A percentile compares a stretch with the other conserved stretches of the same genome.
phyloP scores from a whole-genome alignment of 768 basidiomycete species.

The Suillus variegatus region DNA sequence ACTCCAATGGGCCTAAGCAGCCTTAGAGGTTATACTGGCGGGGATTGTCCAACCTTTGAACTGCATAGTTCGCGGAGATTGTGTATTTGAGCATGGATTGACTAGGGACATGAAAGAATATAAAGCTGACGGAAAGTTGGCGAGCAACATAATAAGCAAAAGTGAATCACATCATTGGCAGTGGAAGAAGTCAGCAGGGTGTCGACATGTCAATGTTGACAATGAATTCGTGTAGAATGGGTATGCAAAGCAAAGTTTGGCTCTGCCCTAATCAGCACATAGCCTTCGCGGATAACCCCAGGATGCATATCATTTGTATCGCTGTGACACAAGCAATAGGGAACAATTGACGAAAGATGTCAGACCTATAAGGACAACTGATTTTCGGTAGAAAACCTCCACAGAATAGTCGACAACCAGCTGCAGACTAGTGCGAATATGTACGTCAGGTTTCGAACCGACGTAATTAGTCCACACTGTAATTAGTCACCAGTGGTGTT shows the following conservation, averaged over 20 bases:
- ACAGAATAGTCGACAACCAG: neutral
- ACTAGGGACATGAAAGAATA: neutral
- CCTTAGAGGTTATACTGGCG: neutral
- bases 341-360: neutral
- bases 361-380: neutral
- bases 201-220: too few relatives aligned
- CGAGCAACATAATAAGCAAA: neutral
- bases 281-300: neutral
- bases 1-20: neutral
- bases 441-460: neutral
- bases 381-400: neutral
- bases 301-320: neutral
- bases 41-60: neutral
- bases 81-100: neutral
- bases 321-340: neutral
- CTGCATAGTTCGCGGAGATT: neutral
- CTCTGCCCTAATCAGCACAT: neutral
- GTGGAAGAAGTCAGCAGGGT: neutral
- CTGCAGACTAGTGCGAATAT: neutral
- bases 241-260: neutral
- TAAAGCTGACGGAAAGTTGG: neutral
- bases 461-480: neutral
- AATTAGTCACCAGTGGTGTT: neutral
- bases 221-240: too few relatives aligned
- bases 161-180: neutral